Conservation (phyloP, 257 asterid genomes). For the Paulownia fortunei region DNA sequence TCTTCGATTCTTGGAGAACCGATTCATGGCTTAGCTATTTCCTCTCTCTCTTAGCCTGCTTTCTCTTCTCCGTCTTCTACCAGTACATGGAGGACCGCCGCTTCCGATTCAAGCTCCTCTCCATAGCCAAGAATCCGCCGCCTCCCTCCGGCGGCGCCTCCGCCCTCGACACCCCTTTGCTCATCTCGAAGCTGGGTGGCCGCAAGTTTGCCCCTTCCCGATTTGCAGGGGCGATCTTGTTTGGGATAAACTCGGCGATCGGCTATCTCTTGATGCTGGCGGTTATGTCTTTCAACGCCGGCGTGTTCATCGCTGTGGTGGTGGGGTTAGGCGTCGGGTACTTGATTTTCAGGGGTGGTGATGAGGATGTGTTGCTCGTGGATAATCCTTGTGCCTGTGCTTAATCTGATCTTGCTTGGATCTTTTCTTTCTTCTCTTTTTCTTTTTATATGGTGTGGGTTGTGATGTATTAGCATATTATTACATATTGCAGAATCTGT, state of each 20-base stretch:
- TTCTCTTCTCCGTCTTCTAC: slow-evolving; percentile 70
- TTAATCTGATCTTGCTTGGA: slow-evolving; percentile 26
- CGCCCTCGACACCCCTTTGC: slow-evolving; percentile 47
- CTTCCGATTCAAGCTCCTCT: slow-evolving; percentile 52
- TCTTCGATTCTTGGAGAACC: slow-evolving; percentile 91
- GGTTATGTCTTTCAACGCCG: slow-evolving; percentile 87
- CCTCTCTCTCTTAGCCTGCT: slow-evolving; percentile 65
- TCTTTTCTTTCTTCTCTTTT: neutral
- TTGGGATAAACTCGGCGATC: slow-evolving; percentile 76
- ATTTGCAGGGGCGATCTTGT: slow-evolving; percentile 56
- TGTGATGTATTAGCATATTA: neutral
- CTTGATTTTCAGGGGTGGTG: slow-evolving; percentile 65
- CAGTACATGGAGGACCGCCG: slow-evolving; percentile 92
- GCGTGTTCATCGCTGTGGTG: slow-evolving; percentile 75
- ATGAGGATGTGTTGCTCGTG: slow-evolving; percentile 48
- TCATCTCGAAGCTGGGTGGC: slow-evolving; percentile 35
- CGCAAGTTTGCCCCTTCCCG: slow-evolving; percentile 40
- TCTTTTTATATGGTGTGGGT: neutral
- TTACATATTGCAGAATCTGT: neutral
- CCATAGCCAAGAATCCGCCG: slow-evolving; percentile 25
- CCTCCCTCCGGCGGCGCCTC: slow-evolving; percentile 17
- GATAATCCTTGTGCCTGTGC: slow-evolving; percentile 89
- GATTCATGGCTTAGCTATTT: slow-evolving; percentile 74
- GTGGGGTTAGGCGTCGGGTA: slow-evolving; percentile 74
- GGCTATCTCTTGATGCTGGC: slow-evolving; percentile 89